Percentiles rank a stretch among this genome's conserved stretches.
Conservation (phyloP, 371 early-diverging fungal species). For the Mucor racemosus region DNA sequence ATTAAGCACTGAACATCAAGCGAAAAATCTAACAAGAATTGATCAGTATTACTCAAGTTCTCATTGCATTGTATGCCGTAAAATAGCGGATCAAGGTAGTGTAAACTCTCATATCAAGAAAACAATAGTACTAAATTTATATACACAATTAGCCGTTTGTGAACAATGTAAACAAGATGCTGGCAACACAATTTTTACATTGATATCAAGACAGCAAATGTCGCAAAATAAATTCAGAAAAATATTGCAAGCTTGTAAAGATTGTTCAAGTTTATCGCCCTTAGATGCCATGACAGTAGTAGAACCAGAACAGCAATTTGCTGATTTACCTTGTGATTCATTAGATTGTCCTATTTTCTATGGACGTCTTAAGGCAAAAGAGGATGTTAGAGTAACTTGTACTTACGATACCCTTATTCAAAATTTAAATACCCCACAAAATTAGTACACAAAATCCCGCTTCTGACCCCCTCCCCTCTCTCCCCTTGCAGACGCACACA, state of each 20-base stretch:
- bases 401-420: slow-evolving; percentile 36
- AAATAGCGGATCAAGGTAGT: slow-evolving; percentile 36
- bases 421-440: slow-evolving; percentile 1
- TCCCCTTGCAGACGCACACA: not conserved
- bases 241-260: slow-evolving; percentile 33
- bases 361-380: slow-evolving; percentile 42
- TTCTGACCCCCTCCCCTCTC: not conserved
- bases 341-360: slow-evolving; percentile 50
- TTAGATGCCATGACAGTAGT: slow-evolving; percentile 18
- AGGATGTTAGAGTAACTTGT: slow-evolving; percentile 34
- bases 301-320: not conserved
- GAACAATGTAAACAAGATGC: slow-evolving; percentile 23
- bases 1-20: slow-evolving; percentile 13
- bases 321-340: slow-evolving; percentile 49
- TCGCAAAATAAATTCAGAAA: slow-evolving; percentile 26
- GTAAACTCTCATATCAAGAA: not conserved
- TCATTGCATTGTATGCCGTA: slow-evolving; percentile 44
- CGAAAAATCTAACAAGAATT: slow-evolving; percentile 24
- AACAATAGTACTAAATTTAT: too few relatives aligned
- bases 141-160: slow-evolving; percentile 28
- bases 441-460: not conserved
- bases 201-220: slow-evolving; percentile 28
- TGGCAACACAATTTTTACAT: slow-evolving; percentile 19
- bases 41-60: slow-evolving; percentile 51
- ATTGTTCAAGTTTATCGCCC: slow-evolving; percentile 33